phyloP scores from a whole-genome alignment of 2,329 filamentous ascomycete genomes.

The Colletotrichum chrysophilum region DNA sequence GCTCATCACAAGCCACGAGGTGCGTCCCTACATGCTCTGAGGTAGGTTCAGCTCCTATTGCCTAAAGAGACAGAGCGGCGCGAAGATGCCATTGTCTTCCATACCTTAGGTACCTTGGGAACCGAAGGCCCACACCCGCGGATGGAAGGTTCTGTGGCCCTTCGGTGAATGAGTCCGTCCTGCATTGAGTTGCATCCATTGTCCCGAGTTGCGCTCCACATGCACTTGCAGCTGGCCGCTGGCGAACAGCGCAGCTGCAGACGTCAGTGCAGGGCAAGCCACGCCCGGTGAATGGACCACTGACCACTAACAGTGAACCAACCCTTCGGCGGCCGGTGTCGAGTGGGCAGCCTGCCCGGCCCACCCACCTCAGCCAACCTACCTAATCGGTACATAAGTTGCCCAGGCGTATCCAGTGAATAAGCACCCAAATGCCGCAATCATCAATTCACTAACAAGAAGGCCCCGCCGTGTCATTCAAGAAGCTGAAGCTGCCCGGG shows the following conservation, averaged over 20 bases:
- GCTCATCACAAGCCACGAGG: not conserved
- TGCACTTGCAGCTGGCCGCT: not conserved
- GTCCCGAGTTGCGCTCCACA: not conserved
- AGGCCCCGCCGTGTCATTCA: not conserved
- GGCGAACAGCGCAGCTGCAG: not conserved
- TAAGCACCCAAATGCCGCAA: slow-evolving; percentile 8
- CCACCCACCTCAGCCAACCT: not conserved
- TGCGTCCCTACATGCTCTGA: not conserved
- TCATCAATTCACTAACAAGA: slow-evolving; percentile 8
- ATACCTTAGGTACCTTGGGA: not conserved
- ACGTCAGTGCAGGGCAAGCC: slow-evolving; percentile 9
- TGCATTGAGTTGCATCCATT: not conserved
- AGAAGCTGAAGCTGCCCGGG: not conserved
- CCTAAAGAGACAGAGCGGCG: not conserved
- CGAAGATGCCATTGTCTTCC: not conserved
- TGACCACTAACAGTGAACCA: not conserved
- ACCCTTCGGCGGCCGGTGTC: not conserved
- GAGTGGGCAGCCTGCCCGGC: not conserved
- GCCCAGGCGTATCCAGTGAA: not conserved
- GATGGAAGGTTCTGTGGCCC: not conserved
- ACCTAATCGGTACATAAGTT: not conserved
- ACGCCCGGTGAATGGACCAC: not conserved
- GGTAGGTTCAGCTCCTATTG: not conserved
- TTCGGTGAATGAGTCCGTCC: not conserved
- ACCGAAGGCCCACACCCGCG: not conserved